Evolutionary conservation across 352 stramenopile genomes (phyloP), one percentile per base, ranked within the genome.

Genomic region (Phytophthora ohioensis): DNA sequence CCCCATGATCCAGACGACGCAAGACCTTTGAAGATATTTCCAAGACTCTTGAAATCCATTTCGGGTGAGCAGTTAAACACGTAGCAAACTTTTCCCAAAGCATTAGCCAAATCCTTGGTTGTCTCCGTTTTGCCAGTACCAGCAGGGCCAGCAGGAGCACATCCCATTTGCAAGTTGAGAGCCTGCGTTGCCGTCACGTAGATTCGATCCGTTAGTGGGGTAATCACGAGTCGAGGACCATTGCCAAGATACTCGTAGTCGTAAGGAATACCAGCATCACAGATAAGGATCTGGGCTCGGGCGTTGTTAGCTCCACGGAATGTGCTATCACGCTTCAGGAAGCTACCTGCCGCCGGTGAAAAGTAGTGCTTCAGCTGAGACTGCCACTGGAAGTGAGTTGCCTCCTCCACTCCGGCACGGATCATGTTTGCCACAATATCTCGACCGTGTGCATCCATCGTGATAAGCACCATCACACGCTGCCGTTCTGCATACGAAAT

Each of bases 171-270:
- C 4, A 99, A 73, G 58, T 98, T 98, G 0, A 99, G 78, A 11
- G 96, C 94, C 57, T 98, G 96, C 10, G 96, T 98, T 10, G 95
- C 95, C 13, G 95, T 98, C 52, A 99, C 93, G 77, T 99, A 99
- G 57, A 98, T 98, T 57, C 96, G 92, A 91, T 99, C 96, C 17
- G 96, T 99, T 12, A 98, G 73, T 10, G 96, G 94, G 17, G 96
- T 99, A 67, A 98, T 98, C 52, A 99, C 96, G 13, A 99, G 82
- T 2, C 96, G 85, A 15, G 93, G 90, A 0, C 96, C 94, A 67
- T 99, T 99, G 32, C 96, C 96, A 0, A 99, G 80, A 75, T 99
- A 99, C 67, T 99, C 96, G 79, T 99, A 99, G 71, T 98, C 94
- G 70, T 99, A 99, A 10, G 94, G 92, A 66, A 99, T 92, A 31